Conservation (phyloP, 1,284 basidiomycete genomes). For the Microstroma glucosiphilum region DNA sequence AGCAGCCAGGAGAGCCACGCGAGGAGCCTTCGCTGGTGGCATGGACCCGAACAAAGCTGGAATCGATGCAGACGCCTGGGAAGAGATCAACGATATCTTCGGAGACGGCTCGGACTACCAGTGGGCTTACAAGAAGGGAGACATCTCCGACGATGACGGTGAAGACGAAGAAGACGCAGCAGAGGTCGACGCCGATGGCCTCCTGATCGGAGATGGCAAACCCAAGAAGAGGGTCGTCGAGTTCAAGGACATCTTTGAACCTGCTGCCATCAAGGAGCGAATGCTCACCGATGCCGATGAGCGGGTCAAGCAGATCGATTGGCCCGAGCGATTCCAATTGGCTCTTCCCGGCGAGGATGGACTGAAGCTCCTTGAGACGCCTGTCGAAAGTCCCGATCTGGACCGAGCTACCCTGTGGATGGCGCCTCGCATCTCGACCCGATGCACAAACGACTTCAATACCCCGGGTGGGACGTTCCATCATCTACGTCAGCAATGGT, state of each 20-base stretch:
- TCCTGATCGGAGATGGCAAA: not conserved
- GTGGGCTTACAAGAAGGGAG: slow-evolving; percentile 78
- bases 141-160: slow-evolving; percentile 60
- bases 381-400: slow-evolving; percentile 64
- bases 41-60: slow-evolving; percentile 32
- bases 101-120: slow-evolving; percentile 95
- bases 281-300: slow-evolving; percentile 92
- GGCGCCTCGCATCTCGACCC: slow-evolving; percentile 69
- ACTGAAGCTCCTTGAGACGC: slow-evolving; percentile 60
- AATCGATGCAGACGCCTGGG: slow-evolving; percentile 69
- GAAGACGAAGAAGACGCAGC: slow-evolving; percentile 54
- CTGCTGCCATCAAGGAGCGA: slow-evolving; percentile 85
- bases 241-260: slow-evolving; percentile 94
- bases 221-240: slow-evolving; percentile 56
- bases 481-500: slow-evolving; percentile 64
- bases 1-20: slow-evolving; percentile 31
- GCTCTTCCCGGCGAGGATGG: slow-evolving; percentile 59
- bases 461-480: slow-evolving; percentile 58
- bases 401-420: slow-evolving; percentile 84
- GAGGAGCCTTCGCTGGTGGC: slow-evolving; percentile 67
- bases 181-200: slow-evolving; percentile 22
- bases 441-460: slow-evolving; percentile 59
- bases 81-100: slow-evolving; percentile 93
- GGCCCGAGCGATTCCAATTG: slow-evolving; percentile 94
- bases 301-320: slow-evolving; percentile 75